Conservation (phyloP, 169 alveolate species). For the Cyclospora cayetanensis region DNA sequence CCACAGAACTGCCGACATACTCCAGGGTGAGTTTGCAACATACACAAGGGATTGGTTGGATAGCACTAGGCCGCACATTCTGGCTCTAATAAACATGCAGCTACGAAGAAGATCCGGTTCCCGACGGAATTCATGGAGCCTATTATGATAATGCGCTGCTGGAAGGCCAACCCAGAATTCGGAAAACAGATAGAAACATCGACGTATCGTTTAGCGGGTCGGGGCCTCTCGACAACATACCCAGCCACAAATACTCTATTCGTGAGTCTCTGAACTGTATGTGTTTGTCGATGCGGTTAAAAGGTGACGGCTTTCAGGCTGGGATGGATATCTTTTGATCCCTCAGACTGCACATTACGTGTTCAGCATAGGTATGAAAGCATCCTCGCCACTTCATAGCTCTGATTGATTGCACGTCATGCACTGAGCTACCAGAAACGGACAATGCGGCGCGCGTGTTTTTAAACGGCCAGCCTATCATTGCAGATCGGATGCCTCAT, state of each 20-base stretch:
- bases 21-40: neutral
- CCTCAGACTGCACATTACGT: conserved; percentile 78
- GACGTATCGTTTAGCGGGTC: conserved; percentile 82
- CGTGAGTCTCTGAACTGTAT: conserved; percentile 23
- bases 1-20: conserved; percentile 78
- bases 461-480: conserved; percentile 74
- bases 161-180: conserved; percentile 81
- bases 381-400: too few species aligned
- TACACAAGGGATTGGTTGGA: neutral
- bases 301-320: neutral
- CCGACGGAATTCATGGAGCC: conserved; percentile 83
- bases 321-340: conserved; percentile 81
- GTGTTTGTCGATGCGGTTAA: neutral
- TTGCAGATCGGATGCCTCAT: conserved; percentile 79
- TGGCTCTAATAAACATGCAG: neutral
- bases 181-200: conserved; percentile 82
- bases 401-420: too few species aligned
- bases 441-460: conserved; percentile 79
- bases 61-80: neutral
- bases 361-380: conserved; percentile 54
- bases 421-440: conserved; percentile 46
- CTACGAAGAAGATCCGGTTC: conserved; percentile 78
- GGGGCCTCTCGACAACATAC: conserved; percentile 85
- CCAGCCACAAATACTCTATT: conserved; percentile 84
- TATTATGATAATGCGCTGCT: conserved; percentile 79